These are phyloP conservation scores for Penicillium sp. DNA, from an alignment of 2,329 filamentous ascomycete species.

Conservation along the genomic window DNA sequence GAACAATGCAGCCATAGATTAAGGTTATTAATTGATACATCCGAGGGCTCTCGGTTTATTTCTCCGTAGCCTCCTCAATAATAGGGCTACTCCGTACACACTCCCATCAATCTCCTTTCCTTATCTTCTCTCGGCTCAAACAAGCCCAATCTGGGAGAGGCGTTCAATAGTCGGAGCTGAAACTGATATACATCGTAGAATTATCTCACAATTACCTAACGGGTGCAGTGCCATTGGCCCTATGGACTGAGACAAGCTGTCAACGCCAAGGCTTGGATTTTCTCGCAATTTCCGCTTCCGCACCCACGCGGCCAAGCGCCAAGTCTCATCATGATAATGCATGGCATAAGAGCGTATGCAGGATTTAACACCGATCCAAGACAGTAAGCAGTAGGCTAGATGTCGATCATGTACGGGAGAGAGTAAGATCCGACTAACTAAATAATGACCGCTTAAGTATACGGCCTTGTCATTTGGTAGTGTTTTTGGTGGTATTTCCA, in stretches of 20 bases:
- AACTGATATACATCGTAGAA: background rate
- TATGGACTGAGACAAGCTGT: background rate
- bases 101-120: background rate
- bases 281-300: background rate
- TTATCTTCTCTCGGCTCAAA: background rate
- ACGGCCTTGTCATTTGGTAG: too few species aligned
- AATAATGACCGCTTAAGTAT: too few species aligned
- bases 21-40: background rate
- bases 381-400: background rate
- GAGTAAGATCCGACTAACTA: too few species aligned
- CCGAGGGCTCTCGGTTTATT: background rate
- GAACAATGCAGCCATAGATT: background rate
- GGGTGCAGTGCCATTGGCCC: background rate
- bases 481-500: too few species aligned
- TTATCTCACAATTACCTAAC: too few species aligned
- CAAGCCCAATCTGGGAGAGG: background rate
- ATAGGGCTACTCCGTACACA: background rate
- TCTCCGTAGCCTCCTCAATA: too few species aligned
- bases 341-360: constrained; percentile 1
- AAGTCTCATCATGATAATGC: background rate
- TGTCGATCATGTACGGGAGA: background rate
- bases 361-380: background rate
- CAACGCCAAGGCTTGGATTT: background rate
- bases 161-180: background rate
- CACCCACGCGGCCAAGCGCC: background rate